Evolutionary conservation across 2,329 filamentous ascomycete species (phyloP).

Genomic region (Monascus ruber): DNA sequence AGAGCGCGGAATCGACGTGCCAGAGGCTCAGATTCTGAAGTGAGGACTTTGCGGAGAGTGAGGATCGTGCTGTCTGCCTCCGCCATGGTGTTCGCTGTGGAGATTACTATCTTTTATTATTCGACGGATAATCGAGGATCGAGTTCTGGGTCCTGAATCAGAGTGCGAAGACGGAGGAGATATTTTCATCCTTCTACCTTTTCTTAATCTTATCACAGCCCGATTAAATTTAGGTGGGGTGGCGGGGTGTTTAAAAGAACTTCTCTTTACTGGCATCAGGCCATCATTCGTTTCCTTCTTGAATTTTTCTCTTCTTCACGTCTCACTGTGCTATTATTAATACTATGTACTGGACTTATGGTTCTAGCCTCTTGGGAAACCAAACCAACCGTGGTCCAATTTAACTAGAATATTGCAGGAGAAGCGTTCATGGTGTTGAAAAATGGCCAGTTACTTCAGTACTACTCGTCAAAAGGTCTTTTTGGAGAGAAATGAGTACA

Average conservation of each 20-base stretch:
- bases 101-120: constrained; percentile 1
- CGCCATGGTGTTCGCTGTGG: constrained; percentile 15
- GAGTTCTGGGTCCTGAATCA: background rate
- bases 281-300: no score
- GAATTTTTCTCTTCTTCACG: no score
- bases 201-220: constrained; percentile 24
- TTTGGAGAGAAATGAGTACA: no score
- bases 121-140: background rate
- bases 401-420: no score
- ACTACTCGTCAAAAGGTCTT: no score
- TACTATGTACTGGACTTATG: no score
- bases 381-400: no score
- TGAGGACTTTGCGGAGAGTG: constrained; percentile 57
- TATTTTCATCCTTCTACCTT: constrained; percentile 4
- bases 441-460: no score
- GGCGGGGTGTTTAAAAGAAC: constrained; percentile 11
- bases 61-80: constrained; percentile 27
- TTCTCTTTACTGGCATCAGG: no score
- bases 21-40: constrained; percentile 68
- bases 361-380: no score
- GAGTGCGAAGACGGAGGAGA: constrained; percentile 5
- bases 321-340: no score
- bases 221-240: constrained; percentile 27
- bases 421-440: no score
- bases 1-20: constrained; percentile 88